phyloP scores from a whole-genome alignment of 202 grass and related monocot species.

The Carex sylvatica region DNA sequence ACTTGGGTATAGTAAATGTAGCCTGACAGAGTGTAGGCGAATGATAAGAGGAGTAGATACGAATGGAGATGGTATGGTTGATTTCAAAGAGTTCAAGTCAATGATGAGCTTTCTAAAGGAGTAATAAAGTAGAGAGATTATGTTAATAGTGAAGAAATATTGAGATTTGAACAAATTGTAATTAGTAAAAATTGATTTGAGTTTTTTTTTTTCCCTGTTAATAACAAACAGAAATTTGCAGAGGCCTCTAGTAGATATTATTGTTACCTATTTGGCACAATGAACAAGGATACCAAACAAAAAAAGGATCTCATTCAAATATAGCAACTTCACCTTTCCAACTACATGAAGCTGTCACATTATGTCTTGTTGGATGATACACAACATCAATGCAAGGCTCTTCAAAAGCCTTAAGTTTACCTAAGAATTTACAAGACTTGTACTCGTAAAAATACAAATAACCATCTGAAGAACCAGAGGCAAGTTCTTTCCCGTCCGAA shows the following conservation, averaged over 20 bases:
- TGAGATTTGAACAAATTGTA: not conserved
- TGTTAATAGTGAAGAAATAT: not conserved
- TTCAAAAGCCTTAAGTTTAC: constrained; percentile 65
- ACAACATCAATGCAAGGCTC: constrained; percentile 60
- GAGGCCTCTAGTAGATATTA: too few species aligned
- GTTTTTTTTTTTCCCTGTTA: not conserved
- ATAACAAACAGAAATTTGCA: not conserved
- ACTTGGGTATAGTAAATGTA: constrained; percentile 26
- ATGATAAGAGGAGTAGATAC: constrained; percentile 36
- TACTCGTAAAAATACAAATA: constrained; percentile 70
- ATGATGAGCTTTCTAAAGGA: constrained; percentile 34
- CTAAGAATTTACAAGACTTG: constrained; percentile 41
- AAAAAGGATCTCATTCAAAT: constrained; percentile 42
- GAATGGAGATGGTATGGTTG: constrained; percentile 35
- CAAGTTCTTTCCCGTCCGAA: constrained; percentile 51
- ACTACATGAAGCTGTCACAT: constrained; percentile 75
- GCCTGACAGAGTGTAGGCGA: constrained; percentile 24
- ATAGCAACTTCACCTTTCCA: constrained; percentile 73
- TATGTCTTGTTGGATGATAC: constrained; percentile 65
- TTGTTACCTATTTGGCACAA: not conserved
- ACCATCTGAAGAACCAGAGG: constrained; percentile 80
- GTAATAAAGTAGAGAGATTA: not conserved
- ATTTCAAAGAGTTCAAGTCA: constrained; percentile 36
- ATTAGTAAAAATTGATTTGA: constrained; percentile 1
- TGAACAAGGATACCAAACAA: not conserved